phyloP scores from a whole-genome alignment of 768 basidiomycete genomes.

The Lepiota brunneoincarnata region DNA sequence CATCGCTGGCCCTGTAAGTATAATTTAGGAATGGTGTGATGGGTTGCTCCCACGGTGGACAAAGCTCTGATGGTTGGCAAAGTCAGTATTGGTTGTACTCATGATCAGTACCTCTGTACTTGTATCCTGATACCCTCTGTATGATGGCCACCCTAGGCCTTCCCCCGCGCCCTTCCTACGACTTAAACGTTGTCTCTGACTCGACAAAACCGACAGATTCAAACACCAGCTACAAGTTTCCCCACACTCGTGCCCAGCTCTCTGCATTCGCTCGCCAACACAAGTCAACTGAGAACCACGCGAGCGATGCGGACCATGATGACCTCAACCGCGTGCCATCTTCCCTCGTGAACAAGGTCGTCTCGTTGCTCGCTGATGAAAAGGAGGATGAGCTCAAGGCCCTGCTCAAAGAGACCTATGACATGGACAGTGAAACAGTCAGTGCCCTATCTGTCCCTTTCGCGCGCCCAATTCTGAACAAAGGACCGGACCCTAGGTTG shows the following conservation, averaged over 20 bases:
- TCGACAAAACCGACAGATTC: not conserved
- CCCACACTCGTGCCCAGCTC: conserved; percentile 83
- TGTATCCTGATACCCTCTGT: conserved; percentile 6
- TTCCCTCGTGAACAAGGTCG: conserved; percentile 67
- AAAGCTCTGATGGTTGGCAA: not conserved
- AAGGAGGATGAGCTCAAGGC: conserved; percentile 84
- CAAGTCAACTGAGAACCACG: conserved; percentile 57
- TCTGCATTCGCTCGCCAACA: conserved; percentile 70
- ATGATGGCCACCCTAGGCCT: conserved; percentile 9
- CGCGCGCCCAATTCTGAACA: conserved; percentile 12
- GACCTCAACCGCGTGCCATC: conserved; percentile 51
- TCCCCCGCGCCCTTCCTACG: not conserved
- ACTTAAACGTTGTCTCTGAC: not conserved
- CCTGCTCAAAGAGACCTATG: conserved; percentile 68
- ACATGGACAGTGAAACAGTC: conserved; percentile 68
- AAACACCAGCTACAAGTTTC: conserved; percentile 44
- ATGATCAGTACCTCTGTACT: not conserved
- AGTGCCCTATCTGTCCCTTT: conserved; percentile 22
- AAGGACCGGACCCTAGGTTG: conserved; percentile 48
- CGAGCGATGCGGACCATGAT: conserved; percentile 55
- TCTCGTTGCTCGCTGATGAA: conserved; percentile 72
- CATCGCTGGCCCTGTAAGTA: not conserved
- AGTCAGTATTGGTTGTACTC: not conserved
- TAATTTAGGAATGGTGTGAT: conserved; percentile 6
- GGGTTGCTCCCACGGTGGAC: conserved; percentile 4